Evolutionary conservation across 192 early-diverging fungal species (phyloP).

Genomic region (Pilobolus umbonatus): DNA sequence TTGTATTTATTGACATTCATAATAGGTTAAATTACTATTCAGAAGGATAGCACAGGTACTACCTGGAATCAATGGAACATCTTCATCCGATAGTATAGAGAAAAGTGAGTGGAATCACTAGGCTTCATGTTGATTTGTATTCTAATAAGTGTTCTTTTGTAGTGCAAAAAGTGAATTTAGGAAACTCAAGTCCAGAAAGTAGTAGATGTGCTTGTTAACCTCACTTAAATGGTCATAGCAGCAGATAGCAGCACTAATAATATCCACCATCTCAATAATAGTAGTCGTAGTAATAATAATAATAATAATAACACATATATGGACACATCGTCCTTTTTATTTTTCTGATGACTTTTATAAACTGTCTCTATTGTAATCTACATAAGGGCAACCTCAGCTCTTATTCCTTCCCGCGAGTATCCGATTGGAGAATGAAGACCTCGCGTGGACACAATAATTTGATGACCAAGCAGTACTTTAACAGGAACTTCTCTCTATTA

Average conservation of each 20-base stretch:
- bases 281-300: too few relatives aligned
- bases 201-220: conserved; percentile 29
- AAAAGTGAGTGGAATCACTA: too few relatives aligned
- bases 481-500: too few relatives aligned
- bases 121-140: background rate
- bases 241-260: background rate
- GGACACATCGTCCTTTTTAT: background rate
- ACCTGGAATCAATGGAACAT: conserved; percentile 63
- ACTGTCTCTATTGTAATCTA: too few relatives aligned
- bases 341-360: too few relatives aligned
- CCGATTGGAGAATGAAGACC: too few relatives aligned
- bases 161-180: conserved; percentile 36
- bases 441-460: too few relatives aligned
- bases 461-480: too few relatives aligned
- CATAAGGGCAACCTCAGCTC: too few relatives aligned
- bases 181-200: conserved; percentile 23
- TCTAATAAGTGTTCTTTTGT: background rate
- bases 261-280: background rate
- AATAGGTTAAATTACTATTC: conserved; percentile 82
- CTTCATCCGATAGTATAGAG: too few relatives aligned
- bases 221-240: background rate
- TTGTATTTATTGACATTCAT: background rate
- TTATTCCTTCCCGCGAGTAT: too few relatives aligned
- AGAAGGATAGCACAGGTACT: conserved; percentile 94
- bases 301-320: background rate